Percentiles rank a stretch among this genome's conserved stretches.
These are phyloP conservation scores for Casuarina glauca DNA, from an alignment of 306 rosid genomes.

Conservation along the genomic window DNA sequence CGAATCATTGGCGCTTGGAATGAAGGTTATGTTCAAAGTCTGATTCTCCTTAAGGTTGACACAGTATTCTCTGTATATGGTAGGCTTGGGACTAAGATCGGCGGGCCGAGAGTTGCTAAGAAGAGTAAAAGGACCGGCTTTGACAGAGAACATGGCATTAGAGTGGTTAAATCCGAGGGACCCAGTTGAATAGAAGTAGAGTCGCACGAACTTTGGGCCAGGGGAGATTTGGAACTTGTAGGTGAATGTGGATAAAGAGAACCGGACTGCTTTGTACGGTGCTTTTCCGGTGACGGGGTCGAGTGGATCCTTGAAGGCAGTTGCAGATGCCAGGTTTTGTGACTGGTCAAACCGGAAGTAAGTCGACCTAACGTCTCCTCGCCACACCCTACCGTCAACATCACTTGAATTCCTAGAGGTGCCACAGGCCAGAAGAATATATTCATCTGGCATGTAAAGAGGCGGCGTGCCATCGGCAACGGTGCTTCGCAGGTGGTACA, in stretches of 20 bases:
- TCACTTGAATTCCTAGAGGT: too few species aligned
- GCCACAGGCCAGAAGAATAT: too few species aligned
- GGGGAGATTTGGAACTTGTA: constrained; percentile 35
- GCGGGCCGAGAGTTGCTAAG: constrained; percentile 27
- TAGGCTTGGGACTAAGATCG: not conserved
- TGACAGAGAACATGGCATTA: constrained; percentile 6
- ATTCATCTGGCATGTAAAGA: not conserved
- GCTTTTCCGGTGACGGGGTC: constrained; percentile 6
- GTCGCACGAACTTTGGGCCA: constrained; percentile 42
- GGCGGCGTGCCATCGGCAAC: not conserved
- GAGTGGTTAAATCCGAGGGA: constrained; percentile 25
- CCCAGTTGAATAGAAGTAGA: constrained; percentile 39
- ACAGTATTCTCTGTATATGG: not conserved
- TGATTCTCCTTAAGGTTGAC: too few species aligned
- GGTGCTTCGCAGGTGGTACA: too few species aligned
- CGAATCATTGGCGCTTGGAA: too few species aligned
- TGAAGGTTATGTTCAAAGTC: too few species aligned
- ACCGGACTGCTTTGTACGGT: constrained; percentile 39
- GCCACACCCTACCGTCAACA: too few species aligned
- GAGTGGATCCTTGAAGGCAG: too few species aligned
- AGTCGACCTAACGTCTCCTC: too few species aligned
- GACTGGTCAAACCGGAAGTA: not conserved
- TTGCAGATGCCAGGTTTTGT: not conserved
- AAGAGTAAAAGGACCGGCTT: constrained; percentile 30
- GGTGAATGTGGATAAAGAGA: constrained; percentile 35